Evolutionary conservation across 768 basidiomycete species (phyloP).

Genomic region (Solioccasus polychromus): DNA sequence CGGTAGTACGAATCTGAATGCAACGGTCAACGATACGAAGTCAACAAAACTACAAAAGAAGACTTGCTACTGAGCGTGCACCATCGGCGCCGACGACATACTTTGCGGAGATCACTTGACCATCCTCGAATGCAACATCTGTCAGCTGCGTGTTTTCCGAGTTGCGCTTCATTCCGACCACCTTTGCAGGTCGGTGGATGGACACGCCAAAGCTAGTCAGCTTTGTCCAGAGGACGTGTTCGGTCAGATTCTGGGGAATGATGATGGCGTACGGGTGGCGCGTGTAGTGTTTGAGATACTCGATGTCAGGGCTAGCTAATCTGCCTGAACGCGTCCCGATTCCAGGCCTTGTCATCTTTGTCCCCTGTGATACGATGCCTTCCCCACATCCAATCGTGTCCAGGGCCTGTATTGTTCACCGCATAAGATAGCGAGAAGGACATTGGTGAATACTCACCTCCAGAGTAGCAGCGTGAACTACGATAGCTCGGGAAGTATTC

Average conservation of each 20-base stretch:
- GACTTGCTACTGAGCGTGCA: constrained; percentile 41
- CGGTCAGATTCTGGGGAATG: constrained; percentile 47
- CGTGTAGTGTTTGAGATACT: constrained; percentile 39
- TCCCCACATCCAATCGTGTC: constrained; percentile 44
- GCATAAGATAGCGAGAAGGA: constrained; percentile 9
- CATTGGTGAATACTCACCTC: constrained; percentile 37
- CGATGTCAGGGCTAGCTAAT: constrained; percentile 33
- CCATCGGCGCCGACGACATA: constrained; percentile 57
- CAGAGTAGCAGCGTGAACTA: constrained; percentile 53
- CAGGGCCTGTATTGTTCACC: constrained; percentile 41
- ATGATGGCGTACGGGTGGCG: constrained; percentile 42
- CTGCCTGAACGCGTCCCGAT: constrained; percentile 32
- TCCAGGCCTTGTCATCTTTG: constrained; percentile 21
- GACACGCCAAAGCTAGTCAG: constrained; percentile 32
- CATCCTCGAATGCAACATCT: constrained; percentile 47
- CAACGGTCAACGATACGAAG: background rate
- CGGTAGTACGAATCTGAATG: constrained; percentile 41
- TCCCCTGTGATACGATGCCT: constrained; percentile 38
- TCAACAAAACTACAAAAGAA: background rate
- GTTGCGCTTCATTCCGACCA: constrained; percentile 35
- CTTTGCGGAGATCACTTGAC: constrained; percentile 39
- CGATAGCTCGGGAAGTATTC: constrained; percentile 45
- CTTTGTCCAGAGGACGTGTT: constrained; percentile 37
- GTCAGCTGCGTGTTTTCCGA: constrained; percentile 26
- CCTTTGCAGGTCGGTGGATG: constrained; percentile 39